Evolutionary conservation across 257 asterid species (phyloP), one percentile per base, ranked within the genome.

Genomic region (Jacaranda mimosifolia): DNA sequence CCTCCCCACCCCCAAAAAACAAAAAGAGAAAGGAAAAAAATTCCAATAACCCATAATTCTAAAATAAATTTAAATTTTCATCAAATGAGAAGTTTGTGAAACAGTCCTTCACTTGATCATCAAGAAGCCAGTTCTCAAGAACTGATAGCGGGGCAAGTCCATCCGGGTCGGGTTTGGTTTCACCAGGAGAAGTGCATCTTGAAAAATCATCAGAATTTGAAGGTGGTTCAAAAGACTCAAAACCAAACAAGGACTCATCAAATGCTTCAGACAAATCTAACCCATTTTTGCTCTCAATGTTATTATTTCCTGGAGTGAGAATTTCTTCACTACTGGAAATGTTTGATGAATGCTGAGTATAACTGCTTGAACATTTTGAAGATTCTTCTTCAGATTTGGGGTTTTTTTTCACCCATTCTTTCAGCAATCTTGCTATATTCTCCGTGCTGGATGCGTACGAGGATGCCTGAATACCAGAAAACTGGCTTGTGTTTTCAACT

Each of bases 391-490:
- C 86, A 0, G 73, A 43, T 59, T 79, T 82, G 0, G 88, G 68
- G 6, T 83, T 57, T 2, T 63, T 77, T 59, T 67, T 82, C 62
- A 56, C 81, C 97, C 97, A 92, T 0, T 70, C 80, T 80, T 90
- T 82, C 0, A 92, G 91, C 76, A 92, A 71, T 74, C 79, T 86
- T 2, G 96, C 94, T 1, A 92, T 92, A 40, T 92, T 92, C 13
- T 90, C 97, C 1, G 92, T 82, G 79, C 84, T 90, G 13, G 93
- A 90, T 26, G 96, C 97, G 8, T 92, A 92, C 1, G 63, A 11
- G 2, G 74, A 46, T 14, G 79, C 11, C 12, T 42, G 73, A 9
- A 5, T 14, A 19, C 66, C 65, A 0, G 78, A 39, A 4, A 45
- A 4, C 18, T 0, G 15, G 9, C 38, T 13, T 5, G 17, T 51